These are phyloP conservation scores for Ricinus communis DNA, from an alignment of 345 rosid species.

Conservation along the genomic window DNA sequence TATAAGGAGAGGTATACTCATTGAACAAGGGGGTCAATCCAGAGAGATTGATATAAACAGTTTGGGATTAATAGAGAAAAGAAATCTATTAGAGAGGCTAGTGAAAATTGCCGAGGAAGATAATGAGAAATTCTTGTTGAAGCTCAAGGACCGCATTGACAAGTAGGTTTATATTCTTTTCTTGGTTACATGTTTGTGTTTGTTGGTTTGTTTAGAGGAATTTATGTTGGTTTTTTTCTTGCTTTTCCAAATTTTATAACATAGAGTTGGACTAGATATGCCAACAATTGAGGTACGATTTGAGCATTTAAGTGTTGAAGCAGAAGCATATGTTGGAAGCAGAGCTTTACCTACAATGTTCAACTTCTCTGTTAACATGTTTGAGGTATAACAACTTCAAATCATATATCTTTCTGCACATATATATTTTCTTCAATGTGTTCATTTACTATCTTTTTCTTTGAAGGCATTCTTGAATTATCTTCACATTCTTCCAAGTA, in stretches of 20 bases:
- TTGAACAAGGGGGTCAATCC: conserved; percentile 29
- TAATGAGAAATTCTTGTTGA: conserved; percentile 75
- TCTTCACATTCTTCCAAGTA: conserved; percentile 51
- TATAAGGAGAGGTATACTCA: conserved; percentile 67
- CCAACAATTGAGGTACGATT: conserved; percentile 91
- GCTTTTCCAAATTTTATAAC: background rate
- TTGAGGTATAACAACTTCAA: conserved; percentile 40
- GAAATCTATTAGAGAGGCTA: conserved; percentile 71
- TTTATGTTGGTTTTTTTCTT: background rate
- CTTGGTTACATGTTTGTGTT: background rate
- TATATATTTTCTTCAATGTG: conserved; percentile 35
- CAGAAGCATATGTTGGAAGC: conserved; percentile 62
- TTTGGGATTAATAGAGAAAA: conserved; percentile 66
- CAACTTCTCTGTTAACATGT: conserved; percentile 45
- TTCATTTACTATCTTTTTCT: background rate
- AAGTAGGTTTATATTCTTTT: conserved; percentile 32
- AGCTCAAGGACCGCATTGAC: conserved; percentile 77
- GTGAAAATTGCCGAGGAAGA: conserved; percentile 77
- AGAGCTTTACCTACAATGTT: conserved; percentile 64
- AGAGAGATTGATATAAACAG: conserved; percentile 58
- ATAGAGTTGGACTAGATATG: conserved; percentile 80
- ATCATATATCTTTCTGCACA: background rate
- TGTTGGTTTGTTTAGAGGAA: background rate
- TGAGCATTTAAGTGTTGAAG: conserved; percentile 63
- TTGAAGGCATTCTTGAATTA: conserved; percentile 43